These are phyloP conservation scores for Dictyostelium firmibasis DNA, from an alignment of 78 protist species.

Conservation along the genomic window DNA sequence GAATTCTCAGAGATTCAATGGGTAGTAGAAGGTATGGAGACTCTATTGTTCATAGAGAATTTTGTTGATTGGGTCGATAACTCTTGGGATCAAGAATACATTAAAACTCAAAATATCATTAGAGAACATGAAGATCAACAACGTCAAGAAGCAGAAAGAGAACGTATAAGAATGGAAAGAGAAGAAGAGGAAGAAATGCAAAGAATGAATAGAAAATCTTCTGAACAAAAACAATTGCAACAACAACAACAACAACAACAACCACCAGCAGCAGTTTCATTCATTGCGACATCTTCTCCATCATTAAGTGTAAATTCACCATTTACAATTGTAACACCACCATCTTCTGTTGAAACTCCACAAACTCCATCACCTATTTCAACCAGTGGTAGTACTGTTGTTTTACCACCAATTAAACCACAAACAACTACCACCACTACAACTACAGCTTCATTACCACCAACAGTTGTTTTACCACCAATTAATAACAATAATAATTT, in stretches of 20 bases:
- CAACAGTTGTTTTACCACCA: constrained; percentile 7
- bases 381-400: not conserved
- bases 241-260: constrained; percentile 17
- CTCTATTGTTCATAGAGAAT: constrained; percentile 46
- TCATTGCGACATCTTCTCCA: not conserved
- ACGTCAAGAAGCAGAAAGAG: constrained; percentile 52
- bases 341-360: not conserved
- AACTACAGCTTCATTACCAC: not conserved
- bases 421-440: not conserved
- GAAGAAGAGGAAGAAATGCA: constrained; percentile 65
- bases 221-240: constrained; percentile 33
- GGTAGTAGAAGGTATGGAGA: constrained; percentile 70
- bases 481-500: not conserved
- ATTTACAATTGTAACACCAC: not conserved
- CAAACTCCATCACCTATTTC: not conserved
- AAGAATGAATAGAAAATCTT: constrained; percentile 8
- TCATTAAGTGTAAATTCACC: not conserved
- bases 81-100: constrained; percentile 70
- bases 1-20: constrained; percentile 24
- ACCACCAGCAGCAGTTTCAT: not conserved
- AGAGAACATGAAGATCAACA: constrained; percentile 10
- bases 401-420: not conserved
- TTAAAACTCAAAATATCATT: not conserved
- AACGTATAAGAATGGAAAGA: constrained; percentile 38
- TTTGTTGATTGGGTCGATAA: constrained; percentile 81